Evolutionary conservation across 1,139 yeast species (phyloP).

Genomic region (Pichia sp.): DNA sequence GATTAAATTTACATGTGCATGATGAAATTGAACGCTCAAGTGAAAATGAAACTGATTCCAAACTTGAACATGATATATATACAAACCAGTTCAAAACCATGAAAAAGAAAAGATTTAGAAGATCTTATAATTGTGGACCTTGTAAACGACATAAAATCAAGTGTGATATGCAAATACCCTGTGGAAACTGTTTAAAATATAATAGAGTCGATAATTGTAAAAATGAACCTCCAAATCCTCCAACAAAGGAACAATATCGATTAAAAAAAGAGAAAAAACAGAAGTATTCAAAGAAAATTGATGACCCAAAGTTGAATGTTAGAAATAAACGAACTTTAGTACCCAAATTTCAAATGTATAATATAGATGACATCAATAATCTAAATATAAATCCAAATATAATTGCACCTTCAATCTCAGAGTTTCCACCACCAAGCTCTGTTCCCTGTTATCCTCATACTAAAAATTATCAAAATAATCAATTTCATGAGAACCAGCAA

Average conservation of each 20-base stretch:
- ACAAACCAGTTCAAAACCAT: not conserved
- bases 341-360: not conserved
- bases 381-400: not conserved
- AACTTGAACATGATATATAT: not conserved
- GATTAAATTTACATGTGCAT: too few relatives aligned
- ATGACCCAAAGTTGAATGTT: too few relatives aligned
- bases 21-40: not conserved
- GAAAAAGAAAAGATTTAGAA: conserved; percentile 29
- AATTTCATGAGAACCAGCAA: too few relatives aligned
- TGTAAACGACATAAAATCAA: conserved; percentile 48
- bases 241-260: conserved; percentile 29
- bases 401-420: too few relatives aligned
- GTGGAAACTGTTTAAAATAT: conserved; percentile 43
- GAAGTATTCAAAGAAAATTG: conserved; percentile 12
- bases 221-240: conserved; percentile 43
- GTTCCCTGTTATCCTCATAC: too few relatives aligned
- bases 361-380: too few relatives aligned
- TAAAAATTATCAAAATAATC: too few relatives aligned
- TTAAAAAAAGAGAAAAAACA: conserved; percentile 17
- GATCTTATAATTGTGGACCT: conserved; percentile 54
- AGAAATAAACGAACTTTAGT: too few relatives aligned
- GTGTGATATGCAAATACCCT: conserved; percentile 46
- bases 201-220: conserved; percentile 35
- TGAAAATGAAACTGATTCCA: not conserved
- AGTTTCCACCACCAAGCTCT: too few relatives aligned